Evolutionary conservation across 2,329 filamentous ascomycete genomes (phyloP).

Genomic region (Celoporthe dispersa): DNA sequence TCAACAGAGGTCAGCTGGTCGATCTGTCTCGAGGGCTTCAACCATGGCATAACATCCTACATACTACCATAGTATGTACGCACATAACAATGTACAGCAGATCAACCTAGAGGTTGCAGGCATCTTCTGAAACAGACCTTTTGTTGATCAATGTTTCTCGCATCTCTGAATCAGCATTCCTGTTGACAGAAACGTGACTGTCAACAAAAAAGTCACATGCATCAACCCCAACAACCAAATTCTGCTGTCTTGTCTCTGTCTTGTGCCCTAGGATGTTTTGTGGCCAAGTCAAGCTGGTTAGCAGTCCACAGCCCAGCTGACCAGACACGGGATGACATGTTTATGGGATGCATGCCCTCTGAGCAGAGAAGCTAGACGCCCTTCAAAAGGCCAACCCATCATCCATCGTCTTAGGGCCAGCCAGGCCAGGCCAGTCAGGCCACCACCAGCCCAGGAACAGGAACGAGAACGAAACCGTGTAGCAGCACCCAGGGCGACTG

Average conservation of each 20-base stretch:
- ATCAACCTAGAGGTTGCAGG: neutral
- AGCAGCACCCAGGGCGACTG: slow-evolving; percentile 4
- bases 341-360: neutral
- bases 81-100: neutral
- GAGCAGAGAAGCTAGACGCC: neutral
- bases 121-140: neutral
- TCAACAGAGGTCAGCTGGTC: too few relatives aligned
- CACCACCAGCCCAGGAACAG: slow-evolving; percentile 8
- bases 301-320: neutral
- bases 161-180: neutral
- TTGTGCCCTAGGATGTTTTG: neutral
- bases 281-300: neutral
- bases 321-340: neutral
- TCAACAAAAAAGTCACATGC: slow-evolving; percentile 2
- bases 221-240: neutral
- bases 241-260: neutral
- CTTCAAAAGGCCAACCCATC: neutral
- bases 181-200: neutral
- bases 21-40: too few relatives aligned
- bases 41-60: neutral
- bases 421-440: neutral
- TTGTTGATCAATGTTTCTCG: neutral
- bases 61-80: neutral
- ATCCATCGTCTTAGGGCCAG: neutral
- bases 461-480: slow-evolving; percentile 1